phyloP scores from a whole-genome alignment of 108 stramenopile species.

The Aurantiochytrium sp. region DNA sequence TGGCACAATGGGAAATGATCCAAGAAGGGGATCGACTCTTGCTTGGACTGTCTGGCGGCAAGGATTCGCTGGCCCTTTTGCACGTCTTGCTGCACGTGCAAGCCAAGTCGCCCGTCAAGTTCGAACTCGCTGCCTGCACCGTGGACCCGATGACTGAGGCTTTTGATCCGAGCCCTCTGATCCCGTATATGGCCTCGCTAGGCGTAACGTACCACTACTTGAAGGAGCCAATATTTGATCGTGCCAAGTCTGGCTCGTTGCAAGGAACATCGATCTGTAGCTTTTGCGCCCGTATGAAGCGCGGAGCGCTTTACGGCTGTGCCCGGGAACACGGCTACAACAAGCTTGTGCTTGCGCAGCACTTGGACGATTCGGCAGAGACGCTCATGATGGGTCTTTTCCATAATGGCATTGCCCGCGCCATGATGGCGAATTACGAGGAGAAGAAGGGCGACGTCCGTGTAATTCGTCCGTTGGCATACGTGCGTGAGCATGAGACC shows the following conservation, averaged over 20 bases:
- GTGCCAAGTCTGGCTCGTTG: conserved; percentile 68
- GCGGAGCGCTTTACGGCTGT: conserved; percentile 86
- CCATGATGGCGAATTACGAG: conserved; percentile 91
- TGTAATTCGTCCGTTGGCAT: conserved; percentile 91
- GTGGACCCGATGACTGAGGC: conserved; percentile 92
- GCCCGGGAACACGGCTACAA: conserved; percentile 81
- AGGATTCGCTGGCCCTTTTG: conserved; percentile 86
- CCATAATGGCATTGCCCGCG: conserved; percentile 92
- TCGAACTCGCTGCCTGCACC: conserved; percentile 79
- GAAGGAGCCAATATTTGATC: conserved; percentile 72
- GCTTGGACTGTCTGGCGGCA: conserved; percentile 91
- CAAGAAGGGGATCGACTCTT: conserved; percentile 84
- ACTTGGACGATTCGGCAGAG: conserved; percentile 92
- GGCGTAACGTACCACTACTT: conserved; percentile 94
- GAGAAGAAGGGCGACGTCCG: conserved; percentile 74
- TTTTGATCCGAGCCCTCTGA: conserved; percentile 92
- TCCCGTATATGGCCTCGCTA: conserved; percentile 83
- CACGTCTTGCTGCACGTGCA: conserved; percentile 84
- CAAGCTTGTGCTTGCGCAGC: conserved; percentile 91
- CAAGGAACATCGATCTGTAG: conserved; percentile 86
- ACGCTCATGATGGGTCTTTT: conserved; percentile 94
- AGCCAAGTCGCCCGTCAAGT: conserved; percentile 71
- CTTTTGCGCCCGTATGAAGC: conserved; percentile 94
- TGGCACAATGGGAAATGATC: conserved; percentile 81
- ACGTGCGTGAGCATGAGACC: conserved; percentile 81